Conservation (phyloP, 2,329 filamentous ascomycete genomes). For the Cladosporium halotolerans region DNA sequence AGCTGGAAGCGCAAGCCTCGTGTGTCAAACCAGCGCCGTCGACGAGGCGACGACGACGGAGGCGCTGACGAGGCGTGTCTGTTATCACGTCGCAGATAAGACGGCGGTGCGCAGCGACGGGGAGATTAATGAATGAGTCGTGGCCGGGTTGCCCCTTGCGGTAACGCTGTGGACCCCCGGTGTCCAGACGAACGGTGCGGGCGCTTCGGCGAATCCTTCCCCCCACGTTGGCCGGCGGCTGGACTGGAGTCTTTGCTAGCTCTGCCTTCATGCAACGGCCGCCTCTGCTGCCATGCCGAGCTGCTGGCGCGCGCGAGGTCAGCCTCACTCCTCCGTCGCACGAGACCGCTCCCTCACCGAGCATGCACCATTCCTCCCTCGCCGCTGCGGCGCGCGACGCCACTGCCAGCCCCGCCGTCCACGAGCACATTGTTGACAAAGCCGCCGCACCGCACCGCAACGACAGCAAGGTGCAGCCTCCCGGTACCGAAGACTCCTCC, state of each 20-base stretch:
- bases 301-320: not conserved
- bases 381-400: constrained; percentile 1
- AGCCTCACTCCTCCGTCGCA: too few species aligned
- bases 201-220: not conserved
- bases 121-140: too few species aligned
- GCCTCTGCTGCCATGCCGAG: constrained; percentile 2
- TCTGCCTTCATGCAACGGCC: not conserved
- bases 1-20: too few species aligned
- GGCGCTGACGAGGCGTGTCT: too few species aligned
- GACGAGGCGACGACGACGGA: too few species aligned
- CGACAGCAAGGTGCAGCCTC: not conserved
- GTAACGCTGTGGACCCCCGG: too few species aligned
- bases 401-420: not conserved
- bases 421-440: not conserved
- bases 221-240: not conserved
- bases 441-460: not conserved
- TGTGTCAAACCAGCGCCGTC: too few species aligned
- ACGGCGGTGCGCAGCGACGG: too few species aligned
- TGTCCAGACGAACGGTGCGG: too few species aligned
- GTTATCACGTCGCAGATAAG: too few species aligned
- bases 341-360: too few species aligned
- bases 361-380: not conserved
- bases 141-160: too few species aligned
- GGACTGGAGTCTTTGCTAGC: not conserved
- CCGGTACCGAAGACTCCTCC: not conserved